A percentile compares a stretch with the other conserved stretches of the same genome.
These are phyloP conservation scores for Tolypocladium inflatum DNA, from an alignment of 2,329 filamentous ascomycete species.

Conservation along the genomic window DNA sequence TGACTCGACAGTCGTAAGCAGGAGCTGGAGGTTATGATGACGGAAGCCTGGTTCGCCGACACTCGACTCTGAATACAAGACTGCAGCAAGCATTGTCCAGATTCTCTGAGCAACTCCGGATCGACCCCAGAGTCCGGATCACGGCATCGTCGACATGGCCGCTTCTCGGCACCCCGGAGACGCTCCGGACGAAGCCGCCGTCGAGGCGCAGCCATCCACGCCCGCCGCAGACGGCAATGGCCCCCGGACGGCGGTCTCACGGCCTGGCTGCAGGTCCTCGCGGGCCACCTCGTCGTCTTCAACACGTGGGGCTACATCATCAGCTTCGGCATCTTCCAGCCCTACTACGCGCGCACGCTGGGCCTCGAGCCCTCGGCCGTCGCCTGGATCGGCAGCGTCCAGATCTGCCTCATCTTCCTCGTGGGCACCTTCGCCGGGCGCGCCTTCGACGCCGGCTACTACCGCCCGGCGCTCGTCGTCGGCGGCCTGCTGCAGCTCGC, in stretches of 20 bases:
- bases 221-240: no score
- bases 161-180: not conserved
- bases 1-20: not conserved
- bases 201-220: not conserved
- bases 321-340: conserved; percentile 28
- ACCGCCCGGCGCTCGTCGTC: conserved; percentile 18
- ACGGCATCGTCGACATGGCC: not conserved
- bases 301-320: conserved; percentile 30
- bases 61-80: not conserved
- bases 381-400: conserved; percentile 40
- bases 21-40: not conserved
- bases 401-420: conserved; percentile 32
- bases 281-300: conserved; percentile 26
- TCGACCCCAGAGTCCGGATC: not conserved
- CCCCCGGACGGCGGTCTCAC: conserved; percentile 25
- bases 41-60: not conserved
- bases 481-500: conserved; percentile 32
- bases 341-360: conserved; percentile 26
- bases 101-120: not conserved
- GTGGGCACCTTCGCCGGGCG: conserved; percentile 31
- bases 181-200: not conserved
- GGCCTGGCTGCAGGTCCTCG: conserved; percentile 29
- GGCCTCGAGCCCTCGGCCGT: conserved; percentile 24
- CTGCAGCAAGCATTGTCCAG: not conserved
- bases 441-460: conserved; percentile 31